phyloP scores from a whole-genome alignment of 192 early-diverging fungal genomes.

The Umbelopsis ramanniana region DNA sequence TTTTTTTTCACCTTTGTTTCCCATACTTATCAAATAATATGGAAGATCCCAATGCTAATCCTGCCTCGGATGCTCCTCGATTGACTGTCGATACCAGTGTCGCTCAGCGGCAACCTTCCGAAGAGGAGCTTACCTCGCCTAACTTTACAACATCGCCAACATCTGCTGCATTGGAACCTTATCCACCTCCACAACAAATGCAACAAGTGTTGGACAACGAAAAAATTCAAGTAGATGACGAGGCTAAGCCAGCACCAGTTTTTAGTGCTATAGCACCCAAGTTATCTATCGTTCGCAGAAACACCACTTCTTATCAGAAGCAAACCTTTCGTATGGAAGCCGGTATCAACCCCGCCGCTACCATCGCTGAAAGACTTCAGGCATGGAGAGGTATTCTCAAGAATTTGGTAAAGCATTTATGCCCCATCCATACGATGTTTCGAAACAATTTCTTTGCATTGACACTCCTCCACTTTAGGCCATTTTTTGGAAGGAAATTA shows the following conservation, averaged over 20 bases:
- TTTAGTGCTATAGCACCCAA: slow-evolving; percentile 31
- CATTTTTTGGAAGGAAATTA: slow-evolving; percentile 34
- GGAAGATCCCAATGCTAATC: neutral
- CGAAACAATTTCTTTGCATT: neutral
- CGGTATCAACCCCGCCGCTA: slow-evolving; percentile 35
- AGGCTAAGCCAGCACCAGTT: slow-evolving; percentile 27
- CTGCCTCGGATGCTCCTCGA: neutral
- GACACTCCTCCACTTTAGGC: slow-evolving; percentile 1
- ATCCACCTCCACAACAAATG: neutral
- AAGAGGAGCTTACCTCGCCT: neutral
- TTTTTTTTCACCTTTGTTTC: neutral
- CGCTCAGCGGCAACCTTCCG: neutral
- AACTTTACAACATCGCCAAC: neutral
- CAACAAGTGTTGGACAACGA: neutral
- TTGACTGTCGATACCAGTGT: neutral
- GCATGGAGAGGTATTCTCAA: slow-evolving; percentile 34
- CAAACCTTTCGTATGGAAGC: slow-evolving; percentile 31
- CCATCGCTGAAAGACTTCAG: slow-evolving; percentile 25
- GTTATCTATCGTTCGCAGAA: neutral
- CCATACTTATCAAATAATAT: neutral
- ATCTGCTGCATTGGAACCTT: neutral
- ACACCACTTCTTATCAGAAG: slow-evolving; percentile 27
- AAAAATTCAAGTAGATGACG: neutral
- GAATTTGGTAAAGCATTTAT: slow-evolving; percentile 26
- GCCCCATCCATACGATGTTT: neutral